A percentile compares a stretch with the other conserved stretches of the same genome.
These are phyloP conservation scores for Peribolospora baueri DNA, from an alignment of 768 basidiomycete species.

Conservation along the genomic window DNA sequence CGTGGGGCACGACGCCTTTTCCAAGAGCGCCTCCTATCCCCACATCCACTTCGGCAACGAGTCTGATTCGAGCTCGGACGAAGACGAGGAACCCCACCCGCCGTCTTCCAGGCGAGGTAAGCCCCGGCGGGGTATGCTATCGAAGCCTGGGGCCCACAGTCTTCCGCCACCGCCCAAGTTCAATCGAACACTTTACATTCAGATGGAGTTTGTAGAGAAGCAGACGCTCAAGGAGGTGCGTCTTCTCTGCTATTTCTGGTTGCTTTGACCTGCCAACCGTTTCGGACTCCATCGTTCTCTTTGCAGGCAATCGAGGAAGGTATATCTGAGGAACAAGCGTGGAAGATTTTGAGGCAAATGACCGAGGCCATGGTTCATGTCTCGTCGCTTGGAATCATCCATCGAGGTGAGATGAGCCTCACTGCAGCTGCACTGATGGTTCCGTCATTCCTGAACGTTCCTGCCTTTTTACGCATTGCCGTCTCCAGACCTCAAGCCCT, in stretches of 20 bases:
- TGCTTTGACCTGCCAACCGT: no score
- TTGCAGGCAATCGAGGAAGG: slow-evolving; percentile 53
- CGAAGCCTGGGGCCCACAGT: no score
- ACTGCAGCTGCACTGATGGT: no score
- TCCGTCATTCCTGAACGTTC: no score
- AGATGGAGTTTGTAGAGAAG: slow-evolving; percentile 41
- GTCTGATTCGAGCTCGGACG: slow-evolving; percentile 4
- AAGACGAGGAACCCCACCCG: slow-evolving; percentile 1
- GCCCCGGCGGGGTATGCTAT: no score
- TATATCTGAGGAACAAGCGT: slow-evolving; percentile 57
- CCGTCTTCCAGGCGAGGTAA: no score
- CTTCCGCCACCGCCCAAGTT: slow-evolving; percentile 3
- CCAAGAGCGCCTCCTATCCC: no score
- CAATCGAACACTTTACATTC: not conserved
- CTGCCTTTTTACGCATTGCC: no score
- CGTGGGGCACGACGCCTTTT: no score
- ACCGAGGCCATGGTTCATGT: slow-evolving; percentile 75
- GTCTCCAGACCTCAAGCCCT: slow-evolving; percentile 51
- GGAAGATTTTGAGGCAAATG: slow-evolving; percentile 73
- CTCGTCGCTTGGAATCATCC: slow-evolving; percentile 28
- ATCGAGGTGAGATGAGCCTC: slow-evolving; percentile 14
- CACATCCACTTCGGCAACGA: not conserved
- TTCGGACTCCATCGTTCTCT: no score
- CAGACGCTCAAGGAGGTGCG: slow-evolving; percentile 66
- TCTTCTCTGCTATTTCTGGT: not conserved